phyloP scores from a whole-genome alignment of 2,329 filamentous ascomycete species.

The Diaporthe batatas region DNA sequence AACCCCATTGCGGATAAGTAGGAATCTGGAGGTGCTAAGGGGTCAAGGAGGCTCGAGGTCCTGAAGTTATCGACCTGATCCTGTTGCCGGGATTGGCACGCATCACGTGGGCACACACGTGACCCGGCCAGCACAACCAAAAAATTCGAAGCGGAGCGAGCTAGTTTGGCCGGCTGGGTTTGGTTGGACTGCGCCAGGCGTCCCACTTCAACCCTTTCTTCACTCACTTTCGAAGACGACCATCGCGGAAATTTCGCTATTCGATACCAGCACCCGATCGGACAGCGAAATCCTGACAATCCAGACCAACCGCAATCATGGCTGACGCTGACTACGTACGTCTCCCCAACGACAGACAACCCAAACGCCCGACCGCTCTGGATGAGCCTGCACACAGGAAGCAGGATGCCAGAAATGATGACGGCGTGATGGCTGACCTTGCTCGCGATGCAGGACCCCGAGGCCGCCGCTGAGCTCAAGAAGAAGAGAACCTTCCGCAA shows the following conservation, averaged over 20 bases:
- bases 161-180: constrained; percentile 25
- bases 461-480: constrained; percentile 99
- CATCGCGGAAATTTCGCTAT: constrained; percentile 47
- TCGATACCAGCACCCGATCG: constrained; percentile 54
- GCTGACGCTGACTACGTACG: constrained; percentile 69
- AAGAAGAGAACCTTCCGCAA: constrained; percentile 99
- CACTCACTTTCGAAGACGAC: constrained; percentile 33
- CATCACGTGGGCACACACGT: constrained; percentile 1
- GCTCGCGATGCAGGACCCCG: constrained; percentile 78
- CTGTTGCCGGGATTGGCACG: not conserved
- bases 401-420: constrained; percentile 23
- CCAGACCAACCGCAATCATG: constrained; percentile 72
- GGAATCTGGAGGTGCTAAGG: too few relatives aligned
- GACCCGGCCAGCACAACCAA: constrained; percentile 22
- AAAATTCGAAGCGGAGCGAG: constrained; percentile 26
- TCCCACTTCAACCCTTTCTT: constrained; percentile 41
- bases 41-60: too few relatives aligned
- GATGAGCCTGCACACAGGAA: not conserved
- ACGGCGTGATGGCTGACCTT: constrained; percentile 40
- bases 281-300: constrained; percentile 53
- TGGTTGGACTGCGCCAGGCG: constrained; percentile 28
- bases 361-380: not conserved
- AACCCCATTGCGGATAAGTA: not conserved
- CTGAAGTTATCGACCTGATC: too few relatives aligned
- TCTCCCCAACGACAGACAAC: constrained; percentile 44